These are phyloP conservation scores for Tagetes erecta DNA, from an alignment of 129 eudicot genomes.

Conservation along the genomic window DNA sequence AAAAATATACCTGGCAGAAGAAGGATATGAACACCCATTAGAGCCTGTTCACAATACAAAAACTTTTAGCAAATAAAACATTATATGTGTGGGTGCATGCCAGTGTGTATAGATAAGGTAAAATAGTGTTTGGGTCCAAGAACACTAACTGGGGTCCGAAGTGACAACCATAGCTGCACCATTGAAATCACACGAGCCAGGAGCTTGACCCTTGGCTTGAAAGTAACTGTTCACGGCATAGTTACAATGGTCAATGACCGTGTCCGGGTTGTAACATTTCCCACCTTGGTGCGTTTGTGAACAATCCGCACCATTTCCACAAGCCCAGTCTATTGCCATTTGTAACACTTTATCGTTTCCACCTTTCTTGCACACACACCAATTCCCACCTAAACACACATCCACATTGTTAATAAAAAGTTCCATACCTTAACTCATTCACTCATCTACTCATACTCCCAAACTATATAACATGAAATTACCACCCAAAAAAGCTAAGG, in stretches of 20 bases:
- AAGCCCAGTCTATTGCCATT: constrained; percentile 75
- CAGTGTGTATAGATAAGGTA: neutral
- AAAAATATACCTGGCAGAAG: constrained; percentile 37
- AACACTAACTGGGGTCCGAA: constrained; percentile 70
- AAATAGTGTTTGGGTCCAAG: constrained; percentile 9
- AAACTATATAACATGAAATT: too few species aligned
- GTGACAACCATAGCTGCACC: constrained; percentile 53
- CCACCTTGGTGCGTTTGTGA: constrained; percentile 63
- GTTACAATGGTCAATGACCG: constrained; percentile 71
- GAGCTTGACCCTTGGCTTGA: constrained; percentile 57
- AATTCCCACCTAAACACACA: constrained; percentile 42
- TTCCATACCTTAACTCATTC: too few species aligned
- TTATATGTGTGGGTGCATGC: neutral
- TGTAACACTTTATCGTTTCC: constrained; percentile 50
- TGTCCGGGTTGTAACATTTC: constrained; percentile 67
- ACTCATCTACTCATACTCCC: too few species aligned
- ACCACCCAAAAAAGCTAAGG: too few species aligned
- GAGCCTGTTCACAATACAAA: constrained; percentile 21
- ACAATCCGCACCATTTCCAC: constrained; percentile 92
- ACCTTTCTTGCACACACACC: constrained; percentile 81
- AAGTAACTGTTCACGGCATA: constrained; percentile 81
- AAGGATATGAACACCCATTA: constrained; percentile 35
- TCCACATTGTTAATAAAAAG: neutral
- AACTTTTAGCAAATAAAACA: neutral
- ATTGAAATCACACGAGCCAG: constrained; percentile 61